Evolutionary conservation across 2,329 filamentous ascomycete species (phyloP), one percentile per base, ranked within the genome.

Genomic region (Clonostachys rhizophaga): DNA sequence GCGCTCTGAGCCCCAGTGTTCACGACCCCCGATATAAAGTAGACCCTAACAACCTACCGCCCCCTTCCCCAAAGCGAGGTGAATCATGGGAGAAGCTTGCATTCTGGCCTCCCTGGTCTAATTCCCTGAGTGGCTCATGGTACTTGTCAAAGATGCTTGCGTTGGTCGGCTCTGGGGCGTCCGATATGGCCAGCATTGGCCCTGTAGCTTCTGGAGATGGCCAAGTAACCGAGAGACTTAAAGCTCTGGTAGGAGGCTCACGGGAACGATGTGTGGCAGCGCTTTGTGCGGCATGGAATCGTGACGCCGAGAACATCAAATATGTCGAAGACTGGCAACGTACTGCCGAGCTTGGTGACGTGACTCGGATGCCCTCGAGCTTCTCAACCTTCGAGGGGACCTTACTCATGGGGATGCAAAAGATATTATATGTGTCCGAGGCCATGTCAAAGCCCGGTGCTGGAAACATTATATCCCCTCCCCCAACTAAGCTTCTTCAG

Each of bases 41-140:
- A 50, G 90, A 96, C 59, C 75, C 82, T 0, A 86, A 80, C 59
- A 91, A 88, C 52, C 72, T 89, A 3, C 91, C 90, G 2, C 83
- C 84, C 11, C 84, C 86, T 2, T 89, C 87, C 0, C 89, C 90
- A 0, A 88, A 78, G 55, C 81, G 80, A 41, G 92, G 91, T 6
- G 90, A 96, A 56, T 72, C 85, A 0, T 97, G 91, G 90, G 94
- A 97, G 60, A 87, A 92, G 69, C 83, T 94, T 64, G 92, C 91
- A 0, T 99, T 97, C 66, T 97, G 92, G 91, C 91, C 92, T 5
- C 94, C 92, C 0, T 86, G 88, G 69, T 88, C 91, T 3, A 97
- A 96, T 60, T 91, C 91, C 0, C 72, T 97, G 20, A 95, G 91
- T 49, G 92, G 89, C n/a, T 89, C 92, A 2, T 83, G 95, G 63